Evolutionary conservation across 805 yeast genomes (phyloP).

Genomic region (Wickerhamiella cacticola): DNA sequence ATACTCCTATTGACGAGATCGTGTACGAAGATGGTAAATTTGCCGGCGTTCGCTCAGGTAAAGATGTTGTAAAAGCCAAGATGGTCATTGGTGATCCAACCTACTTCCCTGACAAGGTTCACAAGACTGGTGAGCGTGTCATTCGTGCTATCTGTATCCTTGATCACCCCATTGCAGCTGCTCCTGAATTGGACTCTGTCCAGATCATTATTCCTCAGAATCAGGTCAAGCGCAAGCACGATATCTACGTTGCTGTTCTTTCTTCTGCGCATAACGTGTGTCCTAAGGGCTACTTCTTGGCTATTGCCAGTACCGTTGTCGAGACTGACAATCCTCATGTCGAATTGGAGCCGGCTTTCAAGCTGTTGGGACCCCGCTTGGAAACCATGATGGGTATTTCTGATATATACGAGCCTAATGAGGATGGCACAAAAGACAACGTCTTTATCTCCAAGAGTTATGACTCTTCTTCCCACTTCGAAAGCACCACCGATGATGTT

Average conservation of each 20-base stretch:
- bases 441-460: slow-evolving; percentile 79
- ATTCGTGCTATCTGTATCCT: slow-evolving; percentile 80
- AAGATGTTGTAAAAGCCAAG: slow-evolving; percentile 85
- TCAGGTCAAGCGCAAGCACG: slow-evolving; percentile 85
- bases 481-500: slow-evolving; percentile 91
- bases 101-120: slow-evolving; percentile 77
- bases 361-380: slow-evolving; percentile 61
- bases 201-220: slow-evolving; percentile 95
- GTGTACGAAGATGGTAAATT: slow-evolving; percentile 64
- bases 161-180: slow-evolving; percentile 78
- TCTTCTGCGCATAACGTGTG: slow-evolving; percentile 84
- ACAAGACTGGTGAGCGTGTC: slow-evolving; percentile 58
- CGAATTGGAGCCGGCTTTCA: slow-evolving; percentile 89
- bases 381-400: slow-evolving; percentile 92
- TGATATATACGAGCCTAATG: slow-evolving; percentile 75
- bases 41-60: slow-evolving; percentile 79
- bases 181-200: slow-evolving; percentile 71
- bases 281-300: slow-evolving; percentile 78
- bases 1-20: slow-evolving; percentile 87
- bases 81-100: slow-evolving; percentile 96
- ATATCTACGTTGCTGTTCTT: slow-evolving; percentile 83
- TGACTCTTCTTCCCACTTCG: slow-evolving; percentile 93
- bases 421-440: slow-evolving; percentile 69
- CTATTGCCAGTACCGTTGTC: slow-evolving; percentile 85
- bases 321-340: slow-evolving; percentile 88